Conservation (phyloP, 2,329 filamentous ascomycete species). For the Fusarium sp. region DNA sequence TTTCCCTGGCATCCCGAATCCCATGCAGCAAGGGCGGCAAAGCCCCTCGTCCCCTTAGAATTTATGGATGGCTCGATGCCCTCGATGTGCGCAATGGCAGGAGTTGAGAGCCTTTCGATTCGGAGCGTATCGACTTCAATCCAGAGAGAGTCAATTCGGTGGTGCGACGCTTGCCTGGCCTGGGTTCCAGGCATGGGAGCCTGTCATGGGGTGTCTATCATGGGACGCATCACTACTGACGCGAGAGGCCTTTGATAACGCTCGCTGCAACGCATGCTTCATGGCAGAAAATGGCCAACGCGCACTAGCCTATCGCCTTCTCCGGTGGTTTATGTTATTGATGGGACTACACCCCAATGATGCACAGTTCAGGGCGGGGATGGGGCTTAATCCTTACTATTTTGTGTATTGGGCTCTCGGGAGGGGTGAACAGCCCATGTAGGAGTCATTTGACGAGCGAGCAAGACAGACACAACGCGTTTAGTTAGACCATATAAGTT, state of each 20-base stretch:
- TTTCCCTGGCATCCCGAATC: background rate
- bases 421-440: too few species aligned
- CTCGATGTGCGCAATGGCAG: background rate
- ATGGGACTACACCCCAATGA: background rate
- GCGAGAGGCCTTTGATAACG: background rate
- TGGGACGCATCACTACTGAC: background rate
- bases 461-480: too few species aligned
- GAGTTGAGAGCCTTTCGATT: background rate
- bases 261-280: background rate
- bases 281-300: fast-evolving
- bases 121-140: too few species aligned
- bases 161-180: too few species aligned
- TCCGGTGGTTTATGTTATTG: background rate
- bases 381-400: too few species aligned
- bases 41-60: too few species aligned
- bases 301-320: background rate
- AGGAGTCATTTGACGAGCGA: too few species aligned
- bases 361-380: too few species aligned
- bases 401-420: too few species aligned
- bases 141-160: too few species aligned
- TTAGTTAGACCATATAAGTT: too few species aligned
- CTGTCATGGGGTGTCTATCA: background rate
- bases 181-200: background rate
- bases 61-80: background rate
- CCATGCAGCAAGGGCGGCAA: background rate